Evolutionary conservation across 192 early-diverging fungal species (phyloP).

Genomic region (Coemansia sp.): DNA sequence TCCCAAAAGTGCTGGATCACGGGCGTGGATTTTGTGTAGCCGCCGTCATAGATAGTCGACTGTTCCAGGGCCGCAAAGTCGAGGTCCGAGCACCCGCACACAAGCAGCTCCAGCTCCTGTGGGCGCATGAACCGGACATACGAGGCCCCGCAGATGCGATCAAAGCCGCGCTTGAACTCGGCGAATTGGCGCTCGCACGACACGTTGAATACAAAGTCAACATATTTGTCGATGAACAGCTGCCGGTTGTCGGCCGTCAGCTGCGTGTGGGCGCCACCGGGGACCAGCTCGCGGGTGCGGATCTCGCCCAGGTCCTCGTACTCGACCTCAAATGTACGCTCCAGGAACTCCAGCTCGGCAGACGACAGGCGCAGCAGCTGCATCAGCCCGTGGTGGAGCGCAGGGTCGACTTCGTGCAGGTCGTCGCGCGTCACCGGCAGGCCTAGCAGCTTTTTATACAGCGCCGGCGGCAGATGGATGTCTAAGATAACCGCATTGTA

Average conservation of each 20-base stretch:
- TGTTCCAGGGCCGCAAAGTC: slow-evolving; percentile 77
- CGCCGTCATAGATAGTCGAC: slow-evolving; percentile 80
- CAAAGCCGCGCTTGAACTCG: slow-evolving; percentile 79
- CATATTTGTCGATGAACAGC: slow-evolving; percentile 77
- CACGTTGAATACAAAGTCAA: slow-evolving; percentile 70
- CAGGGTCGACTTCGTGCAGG: slow-evolving; percentile 68
- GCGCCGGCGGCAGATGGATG: slow-evolving; percentile 77
- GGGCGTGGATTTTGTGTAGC: slow-evolving; percentile 57
- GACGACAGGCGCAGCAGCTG: slow-evolving; percentile 61
- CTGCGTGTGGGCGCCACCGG: slow-evolving; percentile 55
- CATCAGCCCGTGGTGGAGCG: slow-evolving; percentile 68
- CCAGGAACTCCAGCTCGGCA: slow-evolving; percentile 67
- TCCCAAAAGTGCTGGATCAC: slow-evolving; percentile 83
- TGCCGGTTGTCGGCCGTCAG: slow-evolving; percentile 69
- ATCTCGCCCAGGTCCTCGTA: slow-evolving; percentile 60
- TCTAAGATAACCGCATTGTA: slow-evolving; percentile 90
- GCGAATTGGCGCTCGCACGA: slow-evolving; percentile 64
- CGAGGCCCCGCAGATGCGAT: slow-evolving; percentile 46
- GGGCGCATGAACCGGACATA: slow-evolving; percentile 68
- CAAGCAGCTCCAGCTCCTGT: slow-evolving; percentile 82
- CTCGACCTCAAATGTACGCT: slow-evolving; percentile 77
- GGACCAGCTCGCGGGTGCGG: slow-evolving; percentile 59
- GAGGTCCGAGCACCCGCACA: slow-evolving; percentile 78
- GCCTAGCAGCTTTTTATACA: slow-evolving; percentile 85
- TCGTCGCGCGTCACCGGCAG: slow-evolving; percentile 64